These are phyloP conservation scores for Microthlaspi erraticum DNA, from an alignment of 345 rosid species.

Conservation along the genomic window DNA sequence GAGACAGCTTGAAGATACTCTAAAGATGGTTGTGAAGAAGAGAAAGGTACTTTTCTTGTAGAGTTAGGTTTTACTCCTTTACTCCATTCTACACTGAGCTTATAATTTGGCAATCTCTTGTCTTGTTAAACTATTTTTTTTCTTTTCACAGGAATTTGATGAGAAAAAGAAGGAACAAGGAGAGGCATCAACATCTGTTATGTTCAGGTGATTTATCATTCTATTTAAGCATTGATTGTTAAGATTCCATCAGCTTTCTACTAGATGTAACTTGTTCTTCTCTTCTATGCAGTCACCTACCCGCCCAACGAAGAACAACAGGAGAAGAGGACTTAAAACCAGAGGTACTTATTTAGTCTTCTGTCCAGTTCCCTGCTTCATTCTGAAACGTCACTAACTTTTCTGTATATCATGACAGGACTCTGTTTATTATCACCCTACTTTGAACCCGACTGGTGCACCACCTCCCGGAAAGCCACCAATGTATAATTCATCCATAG, in stretches of 20 bases:
- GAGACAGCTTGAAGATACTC: conserved; percentile 99
- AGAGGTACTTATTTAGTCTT: conserved; percentile 59
- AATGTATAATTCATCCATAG: conserved; percentile 90
- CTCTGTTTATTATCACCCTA: conserved; percentile 96
- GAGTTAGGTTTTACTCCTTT: conserved; percentile 1
- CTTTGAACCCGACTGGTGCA: conserved; percentile 95
- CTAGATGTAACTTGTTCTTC: not conserved
- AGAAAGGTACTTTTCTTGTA: conserved; percentile 62
- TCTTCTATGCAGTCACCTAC: conserved; percentile 77
- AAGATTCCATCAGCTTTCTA: conserved; percentile 18
- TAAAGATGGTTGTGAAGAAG: conserved; percentile 85
- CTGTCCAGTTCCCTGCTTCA: conserved; percentile 26
- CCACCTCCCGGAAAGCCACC: conserved; percentile 99
- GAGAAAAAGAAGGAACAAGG: conserved; percentile 98
- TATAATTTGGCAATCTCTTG: conserved; percentile 18
- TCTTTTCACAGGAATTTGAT: conserved; percentile 66
- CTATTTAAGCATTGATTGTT: conserved; percentile 8
- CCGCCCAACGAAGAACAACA: conserved; percentile 70
- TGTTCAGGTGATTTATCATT: conserved; percentile 72
- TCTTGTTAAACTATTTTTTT: conserved; percentile 22
- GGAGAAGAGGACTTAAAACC: conserved; percentile 93
- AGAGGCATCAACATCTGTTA: conserved; percentile 87
- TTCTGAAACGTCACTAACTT: conserved; percentile 19
- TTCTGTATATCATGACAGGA: conserved; percentile 61
- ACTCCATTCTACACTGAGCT: not conserved